A percentile compares a stretch with the other conserved stretches of the same genome.
phyloP scores from a whole-genome alignment of 257 asterid genomes.

The Osmanthus fragrans region DNA sequence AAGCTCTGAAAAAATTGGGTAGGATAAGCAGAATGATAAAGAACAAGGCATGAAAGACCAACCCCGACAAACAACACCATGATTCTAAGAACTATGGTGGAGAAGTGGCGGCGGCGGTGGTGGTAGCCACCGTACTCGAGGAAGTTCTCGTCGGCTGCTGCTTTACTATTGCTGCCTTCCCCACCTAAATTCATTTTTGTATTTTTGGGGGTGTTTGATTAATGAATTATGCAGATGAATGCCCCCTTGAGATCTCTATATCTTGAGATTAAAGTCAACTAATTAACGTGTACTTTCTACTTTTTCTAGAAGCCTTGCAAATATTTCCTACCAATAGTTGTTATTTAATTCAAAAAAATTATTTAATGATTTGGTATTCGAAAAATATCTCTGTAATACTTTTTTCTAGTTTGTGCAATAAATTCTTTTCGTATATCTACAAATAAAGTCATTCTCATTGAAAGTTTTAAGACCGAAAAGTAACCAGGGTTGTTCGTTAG shows the following conservation, averaged over 20 bases:
- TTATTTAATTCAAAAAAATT: too few species aligned
- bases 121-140: neutral
- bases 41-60: conserved; percentile 18
- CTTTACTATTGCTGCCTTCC: conserved; percentile 13
- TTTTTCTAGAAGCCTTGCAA: conserved; percentile 8
- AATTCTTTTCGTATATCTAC: too few species aligned
- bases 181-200: conserved; percentile 19
- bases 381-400: too few species aligned
- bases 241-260: neutral
- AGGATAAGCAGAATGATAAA: conserved; percentile 20
- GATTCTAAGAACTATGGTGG: conserved; percentile 8
- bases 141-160: neutral
- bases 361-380: too few species aligned
- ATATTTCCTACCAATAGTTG: neutral
- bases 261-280: neutral
- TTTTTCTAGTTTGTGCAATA: too few species aligned
- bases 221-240: neutral
- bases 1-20: conserved; percentile 19
- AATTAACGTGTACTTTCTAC: conserved; percentile 4
- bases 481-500: too few species aligned
- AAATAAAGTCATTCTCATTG: neutral
- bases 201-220: neutral
- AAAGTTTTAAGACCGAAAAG: neutral
- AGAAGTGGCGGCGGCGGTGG: conserved; percentile 16
- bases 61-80: conserved; percentile 14